Evolutionary conservation across 306 rosid species (phyloP).

Genomic region (Heteromeles arbutifolia): DNA sequence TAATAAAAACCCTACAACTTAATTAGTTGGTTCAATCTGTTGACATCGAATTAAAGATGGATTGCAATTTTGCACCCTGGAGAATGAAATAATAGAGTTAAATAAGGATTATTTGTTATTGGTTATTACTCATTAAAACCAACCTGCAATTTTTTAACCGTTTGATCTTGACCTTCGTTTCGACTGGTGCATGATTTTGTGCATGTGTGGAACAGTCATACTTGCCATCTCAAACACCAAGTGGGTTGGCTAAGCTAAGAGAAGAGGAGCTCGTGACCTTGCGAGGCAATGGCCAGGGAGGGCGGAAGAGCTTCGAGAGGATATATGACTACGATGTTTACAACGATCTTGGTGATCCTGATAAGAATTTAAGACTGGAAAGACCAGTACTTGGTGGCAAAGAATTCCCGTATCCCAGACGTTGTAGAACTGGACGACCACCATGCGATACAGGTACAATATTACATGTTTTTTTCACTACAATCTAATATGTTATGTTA

Average conservation of each 20-base stretch:
- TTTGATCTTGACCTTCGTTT: background rate
- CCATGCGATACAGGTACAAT: background rate
- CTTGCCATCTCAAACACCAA: constrained; percentile 39
- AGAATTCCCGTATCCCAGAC: constrained; percentile 27
- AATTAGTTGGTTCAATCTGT: no score
- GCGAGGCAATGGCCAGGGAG: constrained; percentile 40
- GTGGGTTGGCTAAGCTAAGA: constrained; percentile 32
- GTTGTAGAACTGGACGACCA: constrained; percentile 35
- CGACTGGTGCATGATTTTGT: background rate
- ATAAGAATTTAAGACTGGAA: constrained; percentile 5
- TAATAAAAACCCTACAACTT: no score
- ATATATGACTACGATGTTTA: constrained; percentile 49
- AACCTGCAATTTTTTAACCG: no score
- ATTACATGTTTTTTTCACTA: background rate
- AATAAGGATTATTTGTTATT: no score
- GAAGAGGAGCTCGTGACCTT: constrained; percentile 32
- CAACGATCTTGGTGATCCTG: constrained; percentile 43
- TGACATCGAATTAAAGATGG: no score
- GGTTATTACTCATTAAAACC: no score
- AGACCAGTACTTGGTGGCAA: constrained; percentile 34
- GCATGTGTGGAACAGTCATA: constrained; percentile 27
- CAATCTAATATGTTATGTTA: background rate
- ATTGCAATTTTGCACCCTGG: no score
- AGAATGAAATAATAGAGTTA: no score
- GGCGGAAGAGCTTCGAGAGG: constrained; percentile 29